Evolutionary conservation across 805 yeast species (phyloP), one percentile per base, ranked within the genome.

Genomic region (Myxozyma sirexii): DNA sequence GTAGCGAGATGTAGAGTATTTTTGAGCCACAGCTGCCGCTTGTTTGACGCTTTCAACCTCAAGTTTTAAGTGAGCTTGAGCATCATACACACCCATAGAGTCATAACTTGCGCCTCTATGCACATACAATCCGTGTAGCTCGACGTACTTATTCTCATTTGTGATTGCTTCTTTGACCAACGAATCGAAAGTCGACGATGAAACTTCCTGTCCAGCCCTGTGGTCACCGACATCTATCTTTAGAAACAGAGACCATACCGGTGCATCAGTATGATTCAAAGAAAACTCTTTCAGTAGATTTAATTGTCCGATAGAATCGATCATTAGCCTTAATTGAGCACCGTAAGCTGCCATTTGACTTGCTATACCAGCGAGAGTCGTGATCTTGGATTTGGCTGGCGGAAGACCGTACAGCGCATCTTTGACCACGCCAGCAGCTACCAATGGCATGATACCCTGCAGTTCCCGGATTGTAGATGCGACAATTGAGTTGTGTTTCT

Each of bases 61-160:
- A 26, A 80, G 80, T n/a, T 80, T 49, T 37, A 88, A 71, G 39
- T 72, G 76, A 2, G 68, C 69, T 54, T 77, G 77, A 0, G 89
- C 88, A 31, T 78, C 78, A 1, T 75, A 75, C 29, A 74, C 70
- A 17, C 78, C 72, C 5, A 73, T 71, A 0, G 86, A 76, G 1
- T 75, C 74, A 68, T 88, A 88, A 0, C 92, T 84, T 69, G 85
- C 88, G 1, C 96, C 96, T 0, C 90, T 88, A 74, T 88, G 94
- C 41, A 88, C 84, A 71, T 88, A 88, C 67, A 88, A 82, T 0
- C 96, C 96, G 67, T 76, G 82, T 15, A 87, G 59, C 8, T 79
- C 75, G 1, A 74, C 67, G 12, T 66, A 61, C 37, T 41, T 52
- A 13, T 69, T 65, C 1, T 70, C n/a, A n/a, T 42, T 68, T 1